These are phyloP conservation scores for Alternaria ethzedia DNA, from an alignment of 2,329 filamentous ascomycete species.

Conservation along the genomic window DNA sequence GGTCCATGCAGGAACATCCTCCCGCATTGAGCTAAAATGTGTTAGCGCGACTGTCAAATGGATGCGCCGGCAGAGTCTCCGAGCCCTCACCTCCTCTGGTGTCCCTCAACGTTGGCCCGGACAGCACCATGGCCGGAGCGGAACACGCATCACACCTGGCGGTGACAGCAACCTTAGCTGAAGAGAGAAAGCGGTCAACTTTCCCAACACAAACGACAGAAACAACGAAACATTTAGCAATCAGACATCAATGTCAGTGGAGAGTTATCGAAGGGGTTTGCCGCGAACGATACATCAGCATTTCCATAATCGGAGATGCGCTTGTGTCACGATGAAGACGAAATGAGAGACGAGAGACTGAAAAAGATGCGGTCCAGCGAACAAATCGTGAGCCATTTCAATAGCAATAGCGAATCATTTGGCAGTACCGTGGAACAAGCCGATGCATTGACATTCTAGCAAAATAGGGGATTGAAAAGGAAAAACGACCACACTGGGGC, in stretches of 20 bases:
- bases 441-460: not conserved
- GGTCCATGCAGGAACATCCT: constrained; percentile 1
- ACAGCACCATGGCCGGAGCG: not conserved
- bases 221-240: too few relatives aligned
- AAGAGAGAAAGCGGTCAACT: not conserved
- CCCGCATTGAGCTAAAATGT: not conserved
- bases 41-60: not conserved
- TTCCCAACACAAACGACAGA: not conserved
- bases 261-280: not conserved
- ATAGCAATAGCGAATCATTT: not conserved
- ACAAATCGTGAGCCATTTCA: not conserved
- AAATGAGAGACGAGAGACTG: not conserved
- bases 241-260: not conserved
- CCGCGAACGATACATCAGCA: not conserved
- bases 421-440: not conserved
- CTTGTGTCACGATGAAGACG: not conserved
- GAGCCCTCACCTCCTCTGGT: not conserved
- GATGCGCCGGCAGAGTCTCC: not conserved
- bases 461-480: not conserved
- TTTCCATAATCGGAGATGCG: not conserved
- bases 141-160: not conserved
- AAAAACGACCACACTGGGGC: not conserved
- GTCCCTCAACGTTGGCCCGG: not conserved
- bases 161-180: not conserved
- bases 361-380: not conserved